A percentile compares a stretch with the other conserved stretches of the same genome.
Evolutionary conservation across 306 rosid species (phyloP).

Genomic region (Aeschynomene evenia): DNA sequence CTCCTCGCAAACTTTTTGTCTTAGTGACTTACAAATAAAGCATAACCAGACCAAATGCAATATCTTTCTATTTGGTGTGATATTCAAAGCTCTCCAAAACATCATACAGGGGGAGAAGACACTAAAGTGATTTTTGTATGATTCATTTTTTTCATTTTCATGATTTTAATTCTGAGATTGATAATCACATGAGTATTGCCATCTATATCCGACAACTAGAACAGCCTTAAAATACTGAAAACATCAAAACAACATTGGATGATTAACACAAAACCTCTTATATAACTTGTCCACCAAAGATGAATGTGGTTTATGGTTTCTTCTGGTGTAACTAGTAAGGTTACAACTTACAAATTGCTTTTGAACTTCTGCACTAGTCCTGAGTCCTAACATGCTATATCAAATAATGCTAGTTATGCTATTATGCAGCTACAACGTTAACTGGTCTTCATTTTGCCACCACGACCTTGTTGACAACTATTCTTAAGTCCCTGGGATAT

Average conservation of each 20-base stretch:
- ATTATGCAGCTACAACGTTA: conserved; percentile 74
- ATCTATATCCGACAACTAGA: background rate
- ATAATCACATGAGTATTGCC: background rate
- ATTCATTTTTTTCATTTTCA: background rate
- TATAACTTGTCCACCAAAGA: conserved; percentile 3
- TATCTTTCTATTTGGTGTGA: background rate
- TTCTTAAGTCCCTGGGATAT: conserved; percentile 70
- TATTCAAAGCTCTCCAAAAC: background rate
- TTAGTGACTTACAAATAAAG: background rate
- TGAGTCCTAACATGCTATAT: conserved; percentile 30
- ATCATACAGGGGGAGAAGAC: background rate
- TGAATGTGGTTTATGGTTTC: conserved; percentile 20
- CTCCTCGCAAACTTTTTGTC: background rate
- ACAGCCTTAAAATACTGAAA: conserved; percentile 17
- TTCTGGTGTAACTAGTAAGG: conserved; percentile 19
- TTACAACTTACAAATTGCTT: conserved; percentile 10
- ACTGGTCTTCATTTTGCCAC: conserved; percentile 84
- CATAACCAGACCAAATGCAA: conserved; percentile 17
- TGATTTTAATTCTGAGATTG: conserved; percentile 23
- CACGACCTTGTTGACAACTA: conserved; percentile 66
- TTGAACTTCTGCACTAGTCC: conserved; percentile 10
- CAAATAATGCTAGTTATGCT: conserved; percentile 28
- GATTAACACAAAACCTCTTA: conserved; percentile 18
- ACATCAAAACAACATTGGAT: conserved; percentile 12
- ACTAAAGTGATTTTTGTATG: background rate